Conservation (phyloP, 2,329 filamentous ascomycete genomes). For the Aspergillus vadensis region DNA sequence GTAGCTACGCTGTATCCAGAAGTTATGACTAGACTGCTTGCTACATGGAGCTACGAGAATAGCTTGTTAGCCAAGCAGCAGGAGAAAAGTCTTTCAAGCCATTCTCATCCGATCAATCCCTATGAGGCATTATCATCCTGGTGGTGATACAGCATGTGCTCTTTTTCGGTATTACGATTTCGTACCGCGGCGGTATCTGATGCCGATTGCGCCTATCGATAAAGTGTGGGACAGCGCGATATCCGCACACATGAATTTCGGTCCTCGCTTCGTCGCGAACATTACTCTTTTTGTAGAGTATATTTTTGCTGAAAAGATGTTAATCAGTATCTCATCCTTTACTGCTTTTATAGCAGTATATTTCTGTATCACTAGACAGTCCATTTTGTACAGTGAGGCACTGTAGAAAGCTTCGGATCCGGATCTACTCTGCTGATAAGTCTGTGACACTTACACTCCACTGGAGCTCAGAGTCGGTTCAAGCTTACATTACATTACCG, state of each 20-base stretch:
- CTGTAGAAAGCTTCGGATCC: not conserved
- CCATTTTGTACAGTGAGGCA: too few relatives aligned
- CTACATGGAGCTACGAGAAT: not conserved
- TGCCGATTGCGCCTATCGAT: constrained; percentile 20
- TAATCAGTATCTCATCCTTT: too few relatives aligned
- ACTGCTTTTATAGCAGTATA: too few relatives aligned
- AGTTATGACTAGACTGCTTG: not conserved
- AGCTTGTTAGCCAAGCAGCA: not conserved
- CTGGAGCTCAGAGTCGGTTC: constrained; percentile 12
- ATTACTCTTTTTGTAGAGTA: constrained; percentile 1
- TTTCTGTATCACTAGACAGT: too few relatives aligned
- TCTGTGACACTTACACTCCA: constrained; percentile 11
- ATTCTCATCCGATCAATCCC: constrained; percentile 3
- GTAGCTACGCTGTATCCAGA: not conserved
- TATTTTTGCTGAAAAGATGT: too few relatives aligned
- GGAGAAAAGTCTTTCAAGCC: not conserved
- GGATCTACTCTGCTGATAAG: not conserved
- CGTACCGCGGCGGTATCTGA: constrained; percentile 6
- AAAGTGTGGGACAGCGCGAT: constrained; percentile 24
- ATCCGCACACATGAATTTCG: constrained; percentile 16
- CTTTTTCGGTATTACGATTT: constrained; percentile 7
- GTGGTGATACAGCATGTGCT: constrained; percentile 10
- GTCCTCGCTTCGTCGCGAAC: constrained; percentile 1
- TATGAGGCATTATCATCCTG: constrained; percentile 10
- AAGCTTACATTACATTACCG: constrained; percentile 18